Conservation (phyloP, 1,284 basidiomycete genomes). For the Malassezia brasiliensis region DNA sequence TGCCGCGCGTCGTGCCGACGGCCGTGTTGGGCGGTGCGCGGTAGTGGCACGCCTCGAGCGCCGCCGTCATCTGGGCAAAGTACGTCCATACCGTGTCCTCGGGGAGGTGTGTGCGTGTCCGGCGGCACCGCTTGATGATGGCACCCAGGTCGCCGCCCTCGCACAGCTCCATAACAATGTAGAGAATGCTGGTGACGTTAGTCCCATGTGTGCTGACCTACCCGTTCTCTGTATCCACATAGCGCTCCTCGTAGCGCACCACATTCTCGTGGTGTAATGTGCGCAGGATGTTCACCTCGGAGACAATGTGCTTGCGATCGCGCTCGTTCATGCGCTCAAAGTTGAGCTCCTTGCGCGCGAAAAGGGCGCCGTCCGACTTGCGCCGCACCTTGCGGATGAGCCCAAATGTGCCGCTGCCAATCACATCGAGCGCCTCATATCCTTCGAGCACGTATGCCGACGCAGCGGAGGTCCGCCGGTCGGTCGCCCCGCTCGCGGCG, state of each 20-base stretch:
- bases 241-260: conserved; percentile 80
- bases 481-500: not conserved
- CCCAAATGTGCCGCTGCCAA: conserved; percentile 94
- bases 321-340: conserved; percentile 87
- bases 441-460: conserved; percentile 13
- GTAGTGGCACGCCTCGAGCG: conserved; percentile 76
- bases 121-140: conserved; percentile 65
- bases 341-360: conserved; percentile 88
- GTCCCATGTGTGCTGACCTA: conserved; percentile 57
- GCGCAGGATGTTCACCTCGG: conserved; percentile 97
- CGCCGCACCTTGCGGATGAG: conserved; percentile 85
- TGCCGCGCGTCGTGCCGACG: not conserved
- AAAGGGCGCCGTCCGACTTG: conserved; percentile 73
- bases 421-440: conserved; percentile 73
- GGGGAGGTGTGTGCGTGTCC: conserved; percentile 51
- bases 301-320: conserved; percentile 84
- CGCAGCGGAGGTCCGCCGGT: not conserved
- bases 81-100: conserved; percentile 93
- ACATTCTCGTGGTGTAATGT: conserved; percentile 88
- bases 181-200: conserved; percentile 17
- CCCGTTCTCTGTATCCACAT: conserved; percentile 79
- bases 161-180: conserved; percentile 57
- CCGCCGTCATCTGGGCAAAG: conserved; percentile 82
- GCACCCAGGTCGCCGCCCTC: conserved; percentile 82
- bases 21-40: conserved; percentile 12